Evolutionary conservation across 768 basidiomycete genomes (phyloP), one percentile per base, ranked within the genome.

Genomic region (Chiua virens): DNA sequence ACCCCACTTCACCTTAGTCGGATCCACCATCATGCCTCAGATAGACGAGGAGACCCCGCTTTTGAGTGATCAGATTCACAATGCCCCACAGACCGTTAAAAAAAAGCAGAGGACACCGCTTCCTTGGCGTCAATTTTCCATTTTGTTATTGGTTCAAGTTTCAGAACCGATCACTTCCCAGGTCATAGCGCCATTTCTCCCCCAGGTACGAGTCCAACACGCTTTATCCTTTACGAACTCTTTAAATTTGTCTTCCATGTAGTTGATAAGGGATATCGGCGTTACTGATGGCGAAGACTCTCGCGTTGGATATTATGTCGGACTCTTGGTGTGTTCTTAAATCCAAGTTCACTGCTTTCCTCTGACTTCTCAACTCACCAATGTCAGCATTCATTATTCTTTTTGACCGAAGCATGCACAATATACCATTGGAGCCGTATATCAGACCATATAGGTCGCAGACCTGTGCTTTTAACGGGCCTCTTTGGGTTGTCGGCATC

Each of bases 171-270:
- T 91, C 50, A 85, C 87, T 5, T 79, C 79, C 9, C 79, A 86
- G 53, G 85, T 89, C 47, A 88, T 89, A 52, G 81, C 80, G 42
- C 89, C 89, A 1, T 89, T 89, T 61, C 78, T 83, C 37, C 85
- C 85, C 6, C 66, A 69, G 73, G 86, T 85, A 54, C 27, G 77
- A 43, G 4, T 39, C 60, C 15, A 8, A 49, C 8, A 7, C 5
- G 28, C 13, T 25, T 41, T 4, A n/a, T 35, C 28, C 22, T 7
- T 36, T 5, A 13, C 7, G 23, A 22, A 13, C n/a, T 4, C 11
- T 30, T 3, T 14, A 25, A 9, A n/a, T n/a, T n/a, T 18, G 3
- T 22, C 25, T 35, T 34, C 42, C 10, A 10, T 39, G 13, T 49
- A 67, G 67, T 11, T 69, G 39, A 67, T 67, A 44, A 56, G 62